Evolutionary conservation across 116 monocot genomes (phyloP).

Genomic region (Dioscorea cayenensis): DNA sequence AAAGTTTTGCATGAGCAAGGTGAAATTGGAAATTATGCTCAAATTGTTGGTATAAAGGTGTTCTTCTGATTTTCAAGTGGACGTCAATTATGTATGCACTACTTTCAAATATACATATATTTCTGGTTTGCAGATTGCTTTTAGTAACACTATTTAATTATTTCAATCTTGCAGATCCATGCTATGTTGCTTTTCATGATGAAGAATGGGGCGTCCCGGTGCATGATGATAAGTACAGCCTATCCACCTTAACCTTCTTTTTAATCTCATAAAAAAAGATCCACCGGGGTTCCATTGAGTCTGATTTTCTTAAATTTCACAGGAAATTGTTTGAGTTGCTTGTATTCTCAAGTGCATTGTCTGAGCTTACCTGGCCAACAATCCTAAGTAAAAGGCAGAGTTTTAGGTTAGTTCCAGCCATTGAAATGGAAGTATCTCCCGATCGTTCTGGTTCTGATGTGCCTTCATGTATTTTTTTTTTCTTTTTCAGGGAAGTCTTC

Average conservation of each 20-base stretch:
- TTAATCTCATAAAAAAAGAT: not conserved
- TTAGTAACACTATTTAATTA: too few species aligned
- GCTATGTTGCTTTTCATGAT: conserved; percentile 36
- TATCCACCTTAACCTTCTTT: not conserved
- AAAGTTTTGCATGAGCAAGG: too few species aligned
- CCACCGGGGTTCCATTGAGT: not conserved
- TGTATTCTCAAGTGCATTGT: conserved; percentile 50
- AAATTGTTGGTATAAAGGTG: too few species aligned
- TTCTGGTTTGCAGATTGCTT: too few species aligned
- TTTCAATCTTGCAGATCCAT: conserved; percentile 15
- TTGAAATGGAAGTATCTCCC: not conserved
- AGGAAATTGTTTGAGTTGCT: conserved; percentile 66
- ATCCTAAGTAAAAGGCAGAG: conserved; percentile 55
- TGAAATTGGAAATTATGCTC: too few species aligned
- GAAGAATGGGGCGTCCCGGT: conserved; percentile 35
- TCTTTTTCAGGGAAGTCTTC: conserved; percentile 42
- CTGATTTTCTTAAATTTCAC: conserved; percentile 15
- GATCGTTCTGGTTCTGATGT: not conserved
- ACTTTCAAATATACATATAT: too few species aligned
- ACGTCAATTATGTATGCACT: too few species aligned
- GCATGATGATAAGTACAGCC: conserved; percentile 30
- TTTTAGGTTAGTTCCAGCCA: conserved; percentile 30
- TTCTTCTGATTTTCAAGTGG: too few species aligned
- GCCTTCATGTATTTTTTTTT: not conserved
- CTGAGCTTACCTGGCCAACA: conserved; percentile 58